Percentiles rank a stretch among this genome's conserved stretches.
phyloP scores from a whole-genome alignment of 1,139 yeast genomes.

The Insectozyma bohioensis region DNA sequence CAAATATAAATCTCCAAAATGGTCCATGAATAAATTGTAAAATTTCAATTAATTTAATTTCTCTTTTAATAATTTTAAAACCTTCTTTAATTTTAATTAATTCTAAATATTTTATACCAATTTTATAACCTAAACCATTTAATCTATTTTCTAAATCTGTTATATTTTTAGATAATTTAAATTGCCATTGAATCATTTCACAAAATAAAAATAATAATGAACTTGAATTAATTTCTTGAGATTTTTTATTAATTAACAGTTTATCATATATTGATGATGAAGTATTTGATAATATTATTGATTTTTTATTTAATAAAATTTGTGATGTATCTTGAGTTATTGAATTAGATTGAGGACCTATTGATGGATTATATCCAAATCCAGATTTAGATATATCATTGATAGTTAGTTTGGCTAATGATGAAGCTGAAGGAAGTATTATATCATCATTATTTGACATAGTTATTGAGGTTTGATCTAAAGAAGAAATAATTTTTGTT shows the following conservation, averaged over 20 bases:
- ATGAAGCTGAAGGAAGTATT: constrained; percentile 39
- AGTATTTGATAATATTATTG: constrained; percentile 32
- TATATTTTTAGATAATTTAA: constrained; percentile 63
- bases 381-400: constrained; percentile 35
- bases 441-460: constrained; percentile 35
- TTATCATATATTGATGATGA: constrained; percentile 58
- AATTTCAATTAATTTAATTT: constrained; percentile 69
- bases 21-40: constrained; percentile 81
- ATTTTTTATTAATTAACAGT: constrained; percentile 34
- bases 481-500: constrained; percentile 1
- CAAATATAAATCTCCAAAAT: constrained; percentile 82
- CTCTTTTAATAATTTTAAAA: constrained; percentile 65
- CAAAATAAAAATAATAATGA: constrained; percentile 70
- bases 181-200: constrained; percentile 70
- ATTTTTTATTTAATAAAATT: constrained; percentile 34
- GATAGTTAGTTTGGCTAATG: constrained; percentile 36
- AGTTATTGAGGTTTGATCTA: constrained; percentile 1
- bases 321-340: constrained; percentile 38
- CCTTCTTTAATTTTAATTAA: constrained; percentile 52
- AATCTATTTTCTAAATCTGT: constrained; percentile 76
- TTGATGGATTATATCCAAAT: constrained; percentile 47
- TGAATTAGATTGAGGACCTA: constrained; percentile 42
- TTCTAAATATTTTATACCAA: constrained; percentile 47
- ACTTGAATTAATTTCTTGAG: constrained; percentile 65
- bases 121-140: constrained; percentile 74